Evolutionary conservation across 345 rosid species (phyloP).

Genomic region (Pistacia vera): DNA sequence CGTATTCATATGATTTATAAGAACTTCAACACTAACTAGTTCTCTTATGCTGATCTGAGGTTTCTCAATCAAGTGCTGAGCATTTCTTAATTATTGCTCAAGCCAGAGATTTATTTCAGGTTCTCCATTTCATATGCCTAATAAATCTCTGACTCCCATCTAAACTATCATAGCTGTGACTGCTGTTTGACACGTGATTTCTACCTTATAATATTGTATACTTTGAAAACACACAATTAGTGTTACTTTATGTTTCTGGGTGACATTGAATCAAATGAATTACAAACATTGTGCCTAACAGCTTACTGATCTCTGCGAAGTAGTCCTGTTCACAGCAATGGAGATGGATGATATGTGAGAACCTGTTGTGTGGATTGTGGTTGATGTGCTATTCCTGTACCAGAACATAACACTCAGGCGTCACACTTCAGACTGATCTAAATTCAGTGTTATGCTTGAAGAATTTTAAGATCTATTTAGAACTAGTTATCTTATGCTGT

Average conservation of each 20-base stretch:
- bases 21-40: background rate
- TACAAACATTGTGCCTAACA: background rate
- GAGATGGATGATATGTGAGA: background rate
- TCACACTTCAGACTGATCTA: background rate
- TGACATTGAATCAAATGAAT: background rate
- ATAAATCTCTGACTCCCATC: background rate
- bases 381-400: background rate
- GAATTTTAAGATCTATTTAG: background rate
- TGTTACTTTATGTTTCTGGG: background rate
- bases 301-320: background rate
- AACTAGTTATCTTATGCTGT: background rate
- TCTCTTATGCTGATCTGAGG: background rate
- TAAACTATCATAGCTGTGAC: slow-evolving; percentile 2
- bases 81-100: background rate
- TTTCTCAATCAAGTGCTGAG: background rate
- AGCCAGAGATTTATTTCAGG: background rate
- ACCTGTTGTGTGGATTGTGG: background rate
- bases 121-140: background rate
- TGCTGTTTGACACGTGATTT: background rate
- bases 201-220: background rate
- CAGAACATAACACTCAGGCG: background rate
- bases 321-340: background rate
- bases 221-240: background rate
- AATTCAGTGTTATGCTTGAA: background rate
- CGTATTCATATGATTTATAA: background rate